phyloP scores from a whole-genome alignment of 1,139 yeast species.

The Scheffersomyces cryptocercus region DNA sequence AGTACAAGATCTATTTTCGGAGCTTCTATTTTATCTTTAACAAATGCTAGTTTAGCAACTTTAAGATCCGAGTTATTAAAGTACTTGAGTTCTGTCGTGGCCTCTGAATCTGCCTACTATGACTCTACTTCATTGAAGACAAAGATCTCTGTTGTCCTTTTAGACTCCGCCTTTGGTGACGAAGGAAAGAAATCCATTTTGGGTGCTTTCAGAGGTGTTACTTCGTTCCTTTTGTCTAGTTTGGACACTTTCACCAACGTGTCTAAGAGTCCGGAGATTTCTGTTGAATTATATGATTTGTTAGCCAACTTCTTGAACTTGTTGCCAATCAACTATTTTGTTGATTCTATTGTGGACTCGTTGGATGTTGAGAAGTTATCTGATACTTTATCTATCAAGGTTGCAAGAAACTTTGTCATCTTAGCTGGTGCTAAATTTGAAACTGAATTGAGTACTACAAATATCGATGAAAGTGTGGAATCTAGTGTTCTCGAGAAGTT shows the following conservation, averaged over 20 bases:
- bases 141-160: slow-evolving; percentile 56
- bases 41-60: slow-evolving; percentile 47
- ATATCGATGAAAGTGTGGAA: slow-evolving; percentile 42
- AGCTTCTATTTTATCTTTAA: slow-evolving; percentile 53
- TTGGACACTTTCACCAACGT: slow-evolving; percentile 32
- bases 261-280: slow-evolving; percentile 18
- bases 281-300: slow-evolving; percentile 40
- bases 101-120: slow-evolving; percentile 43
- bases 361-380: slow-evolving; percentile 47
- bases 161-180: slow-evolving; percentile 44
- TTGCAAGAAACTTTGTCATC: slow-evolving; percentile 55
- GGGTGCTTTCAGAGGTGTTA: slow-evolving; percentile 44
- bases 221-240: slow-evolving; percentile 36
- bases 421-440: slow-evolving; percentile 73
- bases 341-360: slow-evolving; percentile 61
- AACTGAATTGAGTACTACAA: slow-evolving; percentile 46
- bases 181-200: slow-evolving; percentile 32
- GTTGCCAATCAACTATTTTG: slow-evolving; percentile 74
- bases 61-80: slow-evolving; percentile 55
- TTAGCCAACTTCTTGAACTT: slow-evolving; percentile 65
- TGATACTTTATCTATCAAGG: slow-evolving; percentile 34
- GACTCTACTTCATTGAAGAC: slow-evolving; percentile 49
- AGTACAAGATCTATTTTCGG: slow-evolving; percentile 65
- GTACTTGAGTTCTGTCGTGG: slow-evolving; percentile 51
- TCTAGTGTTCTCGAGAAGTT: slow-evolving; percentile 44